phyloP scores from a whole-genome alignment of 805 yeast genomes.

The Metschnikowia vanudenii region DNA sequence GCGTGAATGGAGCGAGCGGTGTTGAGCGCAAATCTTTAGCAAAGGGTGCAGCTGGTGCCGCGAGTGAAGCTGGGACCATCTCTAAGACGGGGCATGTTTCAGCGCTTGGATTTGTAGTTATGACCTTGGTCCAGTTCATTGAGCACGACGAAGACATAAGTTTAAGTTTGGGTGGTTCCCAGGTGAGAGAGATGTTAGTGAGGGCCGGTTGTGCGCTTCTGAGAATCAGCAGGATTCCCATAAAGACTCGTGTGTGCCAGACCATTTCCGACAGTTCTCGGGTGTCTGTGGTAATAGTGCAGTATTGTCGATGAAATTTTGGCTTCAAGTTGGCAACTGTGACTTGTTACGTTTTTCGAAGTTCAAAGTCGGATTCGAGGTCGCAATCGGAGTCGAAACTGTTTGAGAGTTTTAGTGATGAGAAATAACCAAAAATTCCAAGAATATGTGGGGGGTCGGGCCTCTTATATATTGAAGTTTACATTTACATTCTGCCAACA shows the following conservation, averaged over 20 bases:
- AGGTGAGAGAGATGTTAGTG: background rate
- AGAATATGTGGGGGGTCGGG: background rate
- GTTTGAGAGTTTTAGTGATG: background rate
- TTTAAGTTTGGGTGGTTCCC: background rate
- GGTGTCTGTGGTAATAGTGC: too few relatives aligned
- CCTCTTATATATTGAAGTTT: background rate
- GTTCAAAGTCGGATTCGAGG: too few relatives aligned
- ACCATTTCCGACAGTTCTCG: background rate
- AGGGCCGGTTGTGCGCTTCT: background rate
- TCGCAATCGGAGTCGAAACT: too few relatives aligned
- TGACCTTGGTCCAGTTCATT: background rate
- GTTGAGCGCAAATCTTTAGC: too few relatives aligned
- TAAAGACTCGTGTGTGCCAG: background rate
- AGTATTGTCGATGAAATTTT: too few relatives aligned
- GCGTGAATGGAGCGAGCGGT: too few relatives aligned
- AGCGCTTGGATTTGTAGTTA: background rate
- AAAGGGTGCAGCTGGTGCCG: too few relatives aligned
- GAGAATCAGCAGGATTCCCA: background rate
- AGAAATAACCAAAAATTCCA: background rate
- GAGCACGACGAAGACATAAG: background rate
- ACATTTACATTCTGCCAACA: background rate
- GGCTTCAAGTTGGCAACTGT: too few relatives aligned
- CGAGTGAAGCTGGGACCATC: too few relatives aligned
- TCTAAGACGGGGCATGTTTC: too few relatives aligned
- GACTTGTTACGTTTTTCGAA: too few relatives aligned